Conservation (phyloP, 345 rosid species). For the Sonneratia caseolaris region DNA sequence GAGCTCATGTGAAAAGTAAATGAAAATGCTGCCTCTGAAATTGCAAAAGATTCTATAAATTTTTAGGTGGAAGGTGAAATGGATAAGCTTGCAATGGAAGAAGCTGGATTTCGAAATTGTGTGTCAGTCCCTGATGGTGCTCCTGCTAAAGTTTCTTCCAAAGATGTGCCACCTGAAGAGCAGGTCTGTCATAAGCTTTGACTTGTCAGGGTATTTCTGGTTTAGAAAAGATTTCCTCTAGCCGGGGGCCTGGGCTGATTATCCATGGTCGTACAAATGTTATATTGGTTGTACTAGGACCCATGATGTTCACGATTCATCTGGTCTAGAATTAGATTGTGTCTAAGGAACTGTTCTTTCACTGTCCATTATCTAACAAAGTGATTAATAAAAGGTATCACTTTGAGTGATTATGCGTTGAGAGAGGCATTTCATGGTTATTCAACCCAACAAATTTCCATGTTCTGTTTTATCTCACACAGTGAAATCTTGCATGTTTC, state of each 20-base stretch:
- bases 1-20: neutral
- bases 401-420: neutral
- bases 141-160: slow-evolving; percentile 53
- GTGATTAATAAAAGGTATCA: neutral
- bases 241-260: too few relatives aligned
- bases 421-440: neutral
- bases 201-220: slow-evolving; percentile 7
- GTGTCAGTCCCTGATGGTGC: slow-evolving; percentile 98
- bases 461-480: neutral
- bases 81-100: slow-evolving; percentile 97
- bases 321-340: neutral
- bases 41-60: slow-evolving; percentile 9
- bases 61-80: slow-evolving; percentile 94
- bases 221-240: neutral
- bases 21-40: neutral
- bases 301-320: neutral
- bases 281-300: neutral
- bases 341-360: neutral
- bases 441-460: neutral
- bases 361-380: neutral
- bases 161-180: slow-evolving; percentile 49
- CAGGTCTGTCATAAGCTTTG: slow-evolving; percentile 36
- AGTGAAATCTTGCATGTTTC: neutral
- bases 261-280: neutral
- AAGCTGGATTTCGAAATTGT: slow-evolving; percentile 88